A percentile compares a stretch with the other conserved stretches of the same genome.
These are phyloP conservation scores for Tetraselmis chui DNA, from an alignment of 139 green algal species.

Conservation along the genomic window DNA sequence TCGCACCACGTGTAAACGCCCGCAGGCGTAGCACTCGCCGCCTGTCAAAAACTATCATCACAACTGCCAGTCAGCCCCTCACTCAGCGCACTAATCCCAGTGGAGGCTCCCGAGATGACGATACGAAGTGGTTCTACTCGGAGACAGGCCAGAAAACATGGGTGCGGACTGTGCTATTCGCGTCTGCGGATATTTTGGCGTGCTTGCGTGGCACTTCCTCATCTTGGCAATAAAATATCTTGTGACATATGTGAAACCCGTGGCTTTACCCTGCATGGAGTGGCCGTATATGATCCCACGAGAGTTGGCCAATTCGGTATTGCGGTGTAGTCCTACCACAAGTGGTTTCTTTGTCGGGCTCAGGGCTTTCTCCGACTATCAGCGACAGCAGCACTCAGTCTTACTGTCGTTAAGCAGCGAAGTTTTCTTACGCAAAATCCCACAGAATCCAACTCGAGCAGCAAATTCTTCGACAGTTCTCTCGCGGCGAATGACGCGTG, in stretches of 20 bases:
- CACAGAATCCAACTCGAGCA: too few species aligned
- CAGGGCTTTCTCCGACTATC: too few species aligned
- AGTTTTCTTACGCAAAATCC: too few species aligned
- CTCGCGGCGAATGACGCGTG: not conserved
- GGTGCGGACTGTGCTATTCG: slow-evolving; percentile 11
- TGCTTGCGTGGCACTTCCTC: not conserved
- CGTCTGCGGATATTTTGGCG: not conserved
- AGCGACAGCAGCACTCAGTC: too few species aligned
- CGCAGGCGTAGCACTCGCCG: too few species aligned
- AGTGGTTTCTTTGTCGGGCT: not conserved
- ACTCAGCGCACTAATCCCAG: too few species aligned
- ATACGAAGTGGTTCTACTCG: slow-evolving; percentile 40
- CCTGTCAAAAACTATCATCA: too few species aligned
- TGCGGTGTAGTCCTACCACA: not conserved
- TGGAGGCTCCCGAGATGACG: not conserved
- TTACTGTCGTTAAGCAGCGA: too few species aligned
- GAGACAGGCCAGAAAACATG: slow-evolving; percentile 38
- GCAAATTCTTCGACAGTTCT: too few species aligned
- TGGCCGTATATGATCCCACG: not conserved
- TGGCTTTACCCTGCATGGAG: not conserved
- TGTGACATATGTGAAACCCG: not conserved
- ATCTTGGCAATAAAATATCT: not conserved
- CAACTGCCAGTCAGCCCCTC: too few species aligned
- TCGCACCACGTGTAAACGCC: too few species aligned
- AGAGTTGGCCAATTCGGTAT: not conserved